Conservation (phyloP, 805 yeast species). For the Jamesozyma rosinii region DNA sequence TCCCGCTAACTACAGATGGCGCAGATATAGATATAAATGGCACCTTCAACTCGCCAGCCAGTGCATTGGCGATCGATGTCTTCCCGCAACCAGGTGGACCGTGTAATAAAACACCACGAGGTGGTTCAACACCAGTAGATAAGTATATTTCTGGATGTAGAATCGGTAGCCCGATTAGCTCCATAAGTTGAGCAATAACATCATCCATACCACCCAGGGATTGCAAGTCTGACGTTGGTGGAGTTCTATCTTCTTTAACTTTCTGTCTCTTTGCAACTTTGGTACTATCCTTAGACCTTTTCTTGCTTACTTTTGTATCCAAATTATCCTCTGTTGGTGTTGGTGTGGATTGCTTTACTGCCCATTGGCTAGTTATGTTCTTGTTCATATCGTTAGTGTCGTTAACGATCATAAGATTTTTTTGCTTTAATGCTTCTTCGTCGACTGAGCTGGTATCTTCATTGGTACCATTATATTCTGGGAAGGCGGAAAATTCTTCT, state of each 20-base stretch:
- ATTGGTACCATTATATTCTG: conserved; percentile 20
- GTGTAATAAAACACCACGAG: conserved; percentile 85
- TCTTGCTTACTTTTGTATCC: conserved; percentile 30
- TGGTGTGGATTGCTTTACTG: conserved; percentile 12
- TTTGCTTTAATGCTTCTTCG: conserved; percentile 21
- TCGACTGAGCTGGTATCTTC: conserved; percentile 33
- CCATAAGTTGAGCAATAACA: conserved; percentile 79
- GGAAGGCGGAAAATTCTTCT: conserved; percentile 37
- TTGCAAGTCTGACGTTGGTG: conserved; percentile 58
- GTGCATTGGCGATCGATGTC: conserved; percentile 89
- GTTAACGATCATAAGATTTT: conserved; percentile 53
- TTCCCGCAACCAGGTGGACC: conserved; percentile 99
- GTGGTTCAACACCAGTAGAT: conserved; percentile 89
- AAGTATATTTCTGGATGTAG: conserved; percentile 85
- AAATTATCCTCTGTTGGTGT: conserved; percentile 5
- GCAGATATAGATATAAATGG: conserved; percentile 89
- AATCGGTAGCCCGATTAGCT: conserved; percentile 83
- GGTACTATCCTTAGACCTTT: conserved; percentile 40
- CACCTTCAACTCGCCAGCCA: conserved; percentile 89
- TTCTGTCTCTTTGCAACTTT: conserved; percentile 35
- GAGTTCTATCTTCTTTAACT: conserved; percentile 48
- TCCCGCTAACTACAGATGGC: conserved; percentile 93
- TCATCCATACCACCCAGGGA: conserved; percentile 85
- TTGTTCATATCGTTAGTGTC: conserved; percentile 68
- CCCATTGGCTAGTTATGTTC: conserved; percentile 68